phyloP scores from a whole-genome alignment of 1,139 yeast species.

The Yamadazyma kanchanaburiensis region DNA sequence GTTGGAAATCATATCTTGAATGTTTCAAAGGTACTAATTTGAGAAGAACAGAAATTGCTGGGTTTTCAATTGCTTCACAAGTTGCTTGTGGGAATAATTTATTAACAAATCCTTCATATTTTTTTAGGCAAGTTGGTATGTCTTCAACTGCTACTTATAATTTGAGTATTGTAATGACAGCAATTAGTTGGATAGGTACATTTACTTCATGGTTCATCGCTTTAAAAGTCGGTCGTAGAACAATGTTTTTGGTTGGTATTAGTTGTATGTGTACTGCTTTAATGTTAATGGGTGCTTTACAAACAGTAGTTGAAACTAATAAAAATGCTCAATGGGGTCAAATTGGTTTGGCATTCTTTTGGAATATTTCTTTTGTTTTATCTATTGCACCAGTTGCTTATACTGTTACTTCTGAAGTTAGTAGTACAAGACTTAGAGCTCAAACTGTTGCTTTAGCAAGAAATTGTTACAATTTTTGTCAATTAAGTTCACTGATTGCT shows the following conservation, averaged over 20 bases:
- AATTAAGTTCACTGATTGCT: slow-evolving; percentile 39
- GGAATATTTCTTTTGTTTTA: slow-evolving; percentile 47
- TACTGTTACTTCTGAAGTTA: slow-evolving; percentile 52
- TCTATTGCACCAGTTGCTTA: slow-evolving; percentile 58
- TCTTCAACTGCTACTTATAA: slow-evolving; percentile 20
- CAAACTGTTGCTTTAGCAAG: slow-evolving; percentile 56
- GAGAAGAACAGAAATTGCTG: no score
- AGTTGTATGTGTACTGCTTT: slow-evolving; percentile 23
- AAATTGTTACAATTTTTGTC: slow-evolving; percentile 40
- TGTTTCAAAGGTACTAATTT: slow-evolving; percentile 19
- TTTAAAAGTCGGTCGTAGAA: slow-evolving; percentile 16
- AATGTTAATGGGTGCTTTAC: slow-evolving; percentile 12
- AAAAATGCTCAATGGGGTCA: slow-evolving; percentile 18
- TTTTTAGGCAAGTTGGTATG: slow-evolving; percentile 33
- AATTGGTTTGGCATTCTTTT: slow-evolving; percentile 18
- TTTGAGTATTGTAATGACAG: slow-evolving; percentile 22
- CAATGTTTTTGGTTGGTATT: slow-evolving; percentile 15
- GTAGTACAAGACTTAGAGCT: slow-evolving; percentile 51
- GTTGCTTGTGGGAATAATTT: slow-evolving; percentile 8
- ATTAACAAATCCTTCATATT: slow-evolving; percentile 26
- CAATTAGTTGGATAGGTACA: slow-evolving; percentile 19
- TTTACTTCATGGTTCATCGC: slow-evolving; percentile 17
- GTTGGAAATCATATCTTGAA: slow-evolving; percentile 17
- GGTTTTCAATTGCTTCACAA: slow-evolving; percentile 14
- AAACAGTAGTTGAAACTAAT: slow-evolving; percentile 16